Evolutionary conservation across 805 yeast species (phyloP).

Genomic region (Priceomyces castillae): DNA sequence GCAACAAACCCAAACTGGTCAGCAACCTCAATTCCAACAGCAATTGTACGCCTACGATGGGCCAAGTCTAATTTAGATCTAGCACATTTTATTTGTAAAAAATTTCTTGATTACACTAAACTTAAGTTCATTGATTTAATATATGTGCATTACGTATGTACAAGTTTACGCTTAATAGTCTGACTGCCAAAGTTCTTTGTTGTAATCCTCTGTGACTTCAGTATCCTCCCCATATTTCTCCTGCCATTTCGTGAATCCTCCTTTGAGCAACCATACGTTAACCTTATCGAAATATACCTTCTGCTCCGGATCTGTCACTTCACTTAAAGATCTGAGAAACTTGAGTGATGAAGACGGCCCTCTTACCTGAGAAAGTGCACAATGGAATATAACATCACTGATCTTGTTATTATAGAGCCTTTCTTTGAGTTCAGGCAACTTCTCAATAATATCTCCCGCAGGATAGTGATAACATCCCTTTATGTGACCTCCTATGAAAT

Average conservation of each 20-base stretch:
- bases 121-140: background rate
- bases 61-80: conserved; percentile 19
- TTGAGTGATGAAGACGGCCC: conserved; percentile 83
- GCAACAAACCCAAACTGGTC: conserved; percentile 5
- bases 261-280: conserved; percentile 67
- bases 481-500: conserved; percentile 77
- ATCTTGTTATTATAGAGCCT: conserved; percentile 28
- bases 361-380: conserved; percentile 86
- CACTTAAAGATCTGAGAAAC: conserved; percentile 49
- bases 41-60: conserved; percentile 16
- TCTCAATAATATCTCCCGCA: conserved; percentile 40
- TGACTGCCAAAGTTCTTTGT: conserved; percentile 35
- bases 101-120: background rate
- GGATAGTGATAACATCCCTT: conserved; percentile 56
- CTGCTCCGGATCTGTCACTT: conserved; percentile 22
- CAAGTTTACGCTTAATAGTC: conserved; percentile 1
- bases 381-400: conserved; percentile 76
- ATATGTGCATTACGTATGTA: background rate
- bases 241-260: conserved; percentile 90
- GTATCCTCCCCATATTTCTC: conserved; percentile 64
- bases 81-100: background rate
- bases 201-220: conserved; percentile 53
- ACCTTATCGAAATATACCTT: conserved; percentile 30
- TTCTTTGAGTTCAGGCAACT: conserved; percentile 37
- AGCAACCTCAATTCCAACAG: conserved; percentile 4